Evolutionary conservation across 2,329 filamentous ascomycete genomes (phyloP), one percentile per base, ranked within the genome.

Genomic region (Volutella citrinella): DNA sequence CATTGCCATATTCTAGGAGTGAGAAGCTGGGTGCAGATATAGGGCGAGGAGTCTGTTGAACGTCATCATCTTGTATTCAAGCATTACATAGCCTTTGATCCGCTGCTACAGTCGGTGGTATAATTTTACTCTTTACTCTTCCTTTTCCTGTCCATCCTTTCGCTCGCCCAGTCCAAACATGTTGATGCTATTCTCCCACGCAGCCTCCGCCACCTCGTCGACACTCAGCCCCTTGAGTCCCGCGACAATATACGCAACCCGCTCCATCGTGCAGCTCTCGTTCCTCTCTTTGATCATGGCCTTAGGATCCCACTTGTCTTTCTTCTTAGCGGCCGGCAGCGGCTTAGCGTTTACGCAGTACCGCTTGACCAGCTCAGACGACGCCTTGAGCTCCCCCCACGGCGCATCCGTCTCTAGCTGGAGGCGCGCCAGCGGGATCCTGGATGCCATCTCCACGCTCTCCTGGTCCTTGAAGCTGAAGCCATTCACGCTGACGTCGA

Each of bases 281-380:
- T 74, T 74, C 24, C 69, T 52, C 36, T 67, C 66, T 43, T 74
- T 76, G 3, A 75, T 60, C 67, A 74, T 71, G 19, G 55, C 54
- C 0, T 60, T 63, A 7, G 42, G 21, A 29, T 66, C 59, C 42
- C 69, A 76, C 44, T 69, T 73, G 27, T 72, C 68, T 41, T 60
- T 66, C 54, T 75, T 74, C 57, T 69, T 69, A 8, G 59, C 63
- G 12, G 50, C 42, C 5, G 66, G 64, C 27, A 69, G 35, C 6
- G 59, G 46, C 7, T 50, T 50, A 10, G 62, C 64, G 26, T 64
- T 57, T 11, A 30, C 42, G n/a, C 70, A 46, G 36, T 68, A 74
- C 10, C 49, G 52, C 42, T 63, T 71, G 12, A 61, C 59, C 0
- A 54, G 34, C 10, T 54, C 51, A 3, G 46, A 45, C 10, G 44